Evolutionary conservation across 176 grass and related monocot genomes (phyloP).

Genomic region (Hordeum marinum): DNA sequence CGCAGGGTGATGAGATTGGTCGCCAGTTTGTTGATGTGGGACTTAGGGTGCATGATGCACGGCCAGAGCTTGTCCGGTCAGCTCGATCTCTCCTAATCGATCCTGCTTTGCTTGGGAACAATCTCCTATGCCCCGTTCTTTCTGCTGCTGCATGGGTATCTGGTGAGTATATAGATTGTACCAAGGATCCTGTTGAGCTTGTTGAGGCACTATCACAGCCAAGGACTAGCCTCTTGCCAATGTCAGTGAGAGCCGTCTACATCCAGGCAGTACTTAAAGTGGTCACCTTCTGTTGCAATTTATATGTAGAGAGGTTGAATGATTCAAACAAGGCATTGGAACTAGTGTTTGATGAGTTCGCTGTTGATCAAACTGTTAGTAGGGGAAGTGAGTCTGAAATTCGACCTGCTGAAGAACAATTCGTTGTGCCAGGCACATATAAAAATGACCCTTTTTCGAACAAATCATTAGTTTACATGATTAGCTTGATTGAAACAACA

Average conservation of each 20-base stretch:
- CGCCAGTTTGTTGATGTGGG: conserved; percentile 82
- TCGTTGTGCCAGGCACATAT: neutral
- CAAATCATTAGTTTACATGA: conserved; percentile 51
- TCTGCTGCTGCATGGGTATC: conserved; percentile 81
- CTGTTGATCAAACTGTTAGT: conserved; percentile 23
- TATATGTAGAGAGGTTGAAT: conserved; percentile 38
- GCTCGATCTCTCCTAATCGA: conserved; percentile 78
- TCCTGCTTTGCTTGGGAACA: conserved; percentile 72
- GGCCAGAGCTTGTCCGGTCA: conserved; percentile 60
- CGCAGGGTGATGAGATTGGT: conserved; percentile 72
- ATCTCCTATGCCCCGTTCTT: conserved; percentile 65
- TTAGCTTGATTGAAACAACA: conserved; percentile 67
- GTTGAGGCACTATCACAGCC: conserved; percentile 87
- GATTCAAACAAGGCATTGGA: neutral
- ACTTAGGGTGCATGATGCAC: conserved; percentile 74
- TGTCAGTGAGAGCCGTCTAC: conserved; percentile 65
- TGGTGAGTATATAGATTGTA: conserved; percentile 76
- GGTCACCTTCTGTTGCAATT: conserved; percentile 51
- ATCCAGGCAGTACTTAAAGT: conserved; percentile 80
- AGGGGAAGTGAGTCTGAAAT: conserved; percentile 11
- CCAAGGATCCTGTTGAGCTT: conserved; percentile 75
- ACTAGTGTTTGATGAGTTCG: neutral
- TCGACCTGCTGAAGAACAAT: conserved; percentile 14
- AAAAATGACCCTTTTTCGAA: conserved; percentile 33
- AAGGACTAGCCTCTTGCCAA: conserved; percentile 68